Base-by-base conservation (phyloP, 2,329 filamentous ascomycete genomes). In the Xylaria sp. region DNA sequence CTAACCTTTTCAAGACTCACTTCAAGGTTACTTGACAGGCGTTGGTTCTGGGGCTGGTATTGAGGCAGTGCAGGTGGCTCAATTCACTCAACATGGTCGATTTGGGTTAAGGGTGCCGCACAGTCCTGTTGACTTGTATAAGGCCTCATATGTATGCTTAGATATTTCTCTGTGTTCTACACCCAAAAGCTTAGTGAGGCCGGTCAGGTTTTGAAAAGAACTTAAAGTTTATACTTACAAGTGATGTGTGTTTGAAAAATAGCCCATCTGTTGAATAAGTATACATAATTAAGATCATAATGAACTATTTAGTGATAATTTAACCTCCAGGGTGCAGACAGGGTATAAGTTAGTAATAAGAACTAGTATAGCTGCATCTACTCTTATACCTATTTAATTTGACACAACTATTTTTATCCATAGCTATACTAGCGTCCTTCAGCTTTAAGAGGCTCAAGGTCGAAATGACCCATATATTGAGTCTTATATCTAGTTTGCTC, bases 1-100 rank as follows among this genome's bases (percentile, higher is more conserved):
- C 46, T 54, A 59, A 44, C 38, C 26, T 13, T 59, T 63, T 53
- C 26, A 44, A 63, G 59, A 48, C 51, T 54, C 17, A 54, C 13
- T 11, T 15, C 10, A 7, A 11, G 9, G 28, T 20, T 23, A 59
- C 5, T 15, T 40, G 46, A 44, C n/a, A 44, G 20, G 11, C 57
- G n/a, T 53, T 9, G n/a, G 33, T 20, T 56, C 5, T 10, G 53
- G 20, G 33, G 33, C 33, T 56, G 53, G 31, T 38, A 56, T 36
- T 56, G 31, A 56, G 51, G 53, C 53, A 38, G 53, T 38, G 53
- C 53, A 38, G 54, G 54, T 40, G 54, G 54, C 36, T 58, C 42
- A 31, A 58, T 20, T 42, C 23, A 13, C 36, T 42, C 23, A 13
- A 42, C 36, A 40, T 26, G 33, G 33, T 57, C 36, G 40, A 38